Percentiles rank a stretch among this genome's conserved stretches.
These are phyloP conservation scores for Termitomyces sp. DNA, from an alignment of 768 basidiomycete species.

Conservation along the genomic window DNA sequence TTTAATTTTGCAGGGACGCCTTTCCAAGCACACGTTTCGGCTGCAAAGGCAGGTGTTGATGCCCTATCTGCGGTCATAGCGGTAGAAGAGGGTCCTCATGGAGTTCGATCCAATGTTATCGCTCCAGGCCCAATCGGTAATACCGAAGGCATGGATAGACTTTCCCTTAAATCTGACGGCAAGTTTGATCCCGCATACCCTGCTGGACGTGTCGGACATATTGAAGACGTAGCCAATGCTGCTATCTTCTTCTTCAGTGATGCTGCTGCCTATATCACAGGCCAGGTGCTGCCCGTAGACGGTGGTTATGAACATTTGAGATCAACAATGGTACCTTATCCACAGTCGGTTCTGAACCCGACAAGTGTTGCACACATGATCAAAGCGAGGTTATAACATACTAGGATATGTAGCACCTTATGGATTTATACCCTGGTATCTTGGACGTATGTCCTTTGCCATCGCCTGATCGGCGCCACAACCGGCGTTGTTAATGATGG, in stretches of 20 bases:
- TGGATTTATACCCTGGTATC: conserved; percentile 1
- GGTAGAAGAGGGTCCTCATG: conserved; percentile 90
- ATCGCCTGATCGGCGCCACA: conserved; percentile 5
- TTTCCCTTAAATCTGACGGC: conserved; percentile 28
- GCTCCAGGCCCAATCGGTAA: conserved; percentile 76
- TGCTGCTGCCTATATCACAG: conserved; percentile 71
- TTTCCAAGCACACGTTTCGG: conserved; percentile 89
- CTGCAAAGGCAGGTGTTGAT: conserved; percentile 93
- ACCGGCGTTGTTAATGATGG: not conserved
- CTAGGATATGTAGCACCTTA: not conserved
- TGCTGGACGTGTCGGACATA: conserved; percentile 48
- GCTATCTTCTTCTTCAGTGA: conserved; percentile 79
- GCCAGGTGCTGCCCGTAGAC: conserved; percentile 69
- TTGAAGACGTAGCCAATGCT: conserved; percentile 64
- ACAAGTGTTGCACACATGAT: conserved; percentile 42
- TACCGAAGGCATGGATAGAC: conserved; percentile 47
- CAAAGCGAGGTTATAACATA: conserved; percentile 37
- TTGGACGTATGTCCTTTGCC: not conserved
- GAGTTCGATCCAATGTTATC: conserved; percentile 87
- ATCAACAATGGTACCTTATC: conserved; percentile 48
- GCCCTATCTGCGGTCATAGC: conserved; percentile 82
- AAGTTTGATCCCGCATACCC: conserved; percentile 16
- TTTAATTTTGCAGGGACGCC: conserved; percentile 49
- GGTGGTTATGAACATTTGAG: conserved; percentile 57
- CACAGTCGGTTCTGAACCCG: conserved; percentile 57